Base-by-base conservation (phyloP, 306 rosid genomes). In the Echinosophora koreensis region DNA sequence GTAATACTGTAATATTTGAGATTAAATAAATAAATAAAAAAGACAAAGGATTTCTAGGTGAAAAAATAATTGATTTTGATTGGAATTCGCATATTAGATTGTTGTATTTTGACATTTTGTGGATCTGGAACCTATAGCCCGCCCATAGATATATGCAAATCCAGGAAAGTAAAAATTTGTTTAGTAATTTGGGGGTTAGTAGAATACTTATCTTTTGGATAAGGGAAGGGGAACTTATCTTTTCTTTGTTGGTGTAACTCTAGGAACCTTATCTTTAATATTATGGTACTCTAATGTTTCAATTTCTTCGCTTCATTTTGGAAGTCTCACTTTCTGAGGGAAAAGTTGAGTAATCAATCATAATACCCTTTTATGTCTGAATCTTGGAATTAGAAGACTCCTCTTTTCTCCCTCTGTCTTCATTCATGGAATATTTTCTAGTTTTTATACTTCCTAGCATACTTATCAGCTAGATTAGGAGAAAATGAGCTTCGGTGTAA, bases 91-190 rank as follows among this genome's bases (percentile, higher is more conserved):
- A 56, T 46, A 18, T 80, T 51, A 38, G 41, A 39, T 46, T 22
- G 22, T 22, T 0, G 22, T 22, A 22, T 22, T 22, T 22, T 22
- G 22, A 22, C 22, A 22, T 22, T 22, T 22, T 22, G 22, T 0
- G 22, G 22, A 22, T 22, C 22, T 22, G 22, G 22, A 22, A 22
- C n/a, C 15, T 35, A 17, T 65, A 2, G 57, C 41, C 41, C 51
- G 57, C 41, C 41, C 51, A 51, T 49, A n/a, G 65, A 81, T 68
- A 15, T 57, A 51, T 49, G 5, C 14, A 51, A 80, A 65, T 58
- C 37, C 32, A 4, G 59, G 38, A 47, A 65, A 73, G 2, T 5
- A 11, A 15, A 18, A 9, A 16, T 18, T 11, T 17, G 49, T 27
- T 81, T 51, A 41, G 49, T 56, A n/a, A 44, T 46, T 80, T 22